Evolutionary conservation across 2,329 filamentous ascomycete species (phyloP).

Genomic region (Trichothecium sympodiale): DNA sequence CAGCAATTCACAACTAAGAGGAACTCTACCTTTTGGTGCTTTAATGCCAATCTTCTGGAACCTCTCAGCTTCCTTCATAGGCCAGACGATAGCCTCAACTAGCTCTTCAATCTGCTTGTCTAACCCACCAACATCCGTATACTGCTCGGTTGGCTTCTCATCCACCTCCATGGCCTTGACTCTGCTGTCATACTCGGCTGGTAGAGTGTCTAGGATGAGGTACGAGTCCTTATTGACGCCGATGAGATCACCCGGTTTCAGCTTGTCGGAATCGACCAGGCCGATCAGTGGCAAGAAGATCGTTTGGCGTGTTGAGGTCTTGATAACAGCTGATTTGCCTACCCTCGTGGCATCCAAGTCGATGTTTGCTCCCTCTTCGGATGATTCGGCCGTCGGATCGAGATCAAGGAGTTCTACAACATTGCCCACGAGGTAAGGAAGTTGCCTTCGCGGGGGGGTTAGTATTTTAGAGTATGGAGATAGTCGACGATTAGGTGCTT

Average conservation of each 20-base stretch:
- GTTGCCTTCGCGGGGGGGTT: slow-evolving; percentile 50
- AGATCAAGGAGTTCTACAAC: slow-evolving; percentile 96
- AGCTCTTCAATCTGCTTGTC: slow-evolving; percentile 99
- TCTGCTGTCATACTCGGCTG: slow-evolving; percentile 95
- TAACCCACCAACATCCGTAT: slow-evolving; percentile 91
- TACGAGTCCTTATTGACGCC: slow-evolving; percentile 99
- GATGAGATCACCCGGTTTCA: slow-evolving; percentile 93
- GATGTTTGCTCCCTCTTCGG: slow-evolving; percentile 96
- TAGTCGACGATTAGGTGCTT: slow-evolving; percentile 15
- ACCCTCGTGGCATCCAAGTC: slow-evolving; percentile 93
- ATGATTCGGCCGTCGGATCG: slow-evolving; percentile 89
- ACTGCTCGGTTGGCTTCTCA: slow-evolving; percentile 98
- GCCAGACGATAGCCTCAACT: slow-evolving; percentile 97
- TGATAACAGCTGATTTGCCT: slow-evolving; percentile 98
- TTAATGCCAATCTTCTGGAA: slow-evolving; percentile 99
- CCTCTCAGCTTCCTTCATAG: slow-evolving; percentile 97
- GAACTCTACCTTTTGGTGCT: slow-evolving; percentile 77
- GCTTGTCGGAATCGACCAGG: slow-evolving; percentile 85
- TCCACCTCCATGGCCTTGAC: slow-evolving; percentile 99
- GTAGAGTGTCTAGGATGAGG: slow-evolving; percentile 88
- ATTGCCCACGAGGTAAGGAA: slow-evolving; percentile 96
- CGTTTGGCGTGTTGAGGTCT: slow-evolving; percentile 95
- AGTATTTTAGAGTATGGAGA: slow-evolving; percentile 2
- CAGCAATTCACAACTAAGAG: slow-evolving; percentile 67
- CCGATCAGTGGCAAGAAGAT: slow-evolving; percentile 97